Evolutionary conservation across 108 stramenopile genomes (phyloP), one percentile per base, ranked within the genome.

Genomic region (Pseudonitzschia delicatissima): DNA sequence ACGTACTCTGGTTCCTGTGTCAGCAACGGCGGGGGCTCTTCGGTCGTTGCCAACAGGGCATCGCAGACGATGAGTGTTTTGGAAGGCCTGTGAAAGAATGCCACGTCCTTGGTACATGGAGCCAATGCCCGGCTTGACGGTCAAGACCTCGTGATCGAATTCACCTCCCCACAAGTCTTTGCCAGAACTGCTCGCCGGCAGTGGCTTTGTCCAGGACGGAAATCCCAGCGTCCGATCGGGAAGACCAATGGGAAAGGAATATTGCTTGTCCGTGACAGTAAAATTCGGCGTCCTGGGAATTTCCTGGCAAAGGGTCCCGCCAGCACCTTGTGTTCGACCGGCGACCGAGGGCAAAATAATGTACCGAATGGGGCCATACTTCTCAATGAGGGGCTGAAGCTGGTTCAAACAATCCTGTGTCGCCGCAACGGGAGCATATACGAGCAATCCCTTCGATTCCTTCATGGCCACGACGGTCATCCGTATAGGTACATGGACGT

Each of bases 401-500:
- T 73, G 45, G 15, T 45, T 28, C 48, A 86, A 12, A 52, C 80
- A 82, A 44, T 86, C 85, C 23, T 64, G 68, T n/a, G 85, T 86
- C 1, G 85, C 80, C 15, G 82, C 82, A 23, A 78, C 78, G 25
- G 85, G 85, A 25, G 74, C 75, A 70, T 83, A 82, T 8, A 84
- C 82, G 37, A 86, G 36, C 17, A 86, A 57, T 11, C 85, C 85
- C 25, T 40, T 73, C 39, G 27, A 28, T 29, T 26, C 34, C 11
- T 70, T 45, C 8, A 69, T 33, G 23, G 62, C 57, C 12, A 76
- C 29, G 13, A 86, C 81, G 12, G 78, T 83, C 81, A 80, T 82
- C 29, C 85, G 70, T 18, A 83, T 71, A 2, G 85, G 85, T 6
- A 86, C 82, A 58, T 82, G 78, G 25, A 86, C 85, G 58, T 86